These are phyloP conservation scores for Madurella mycetomatis DNA, from an alignment of 2,329 filamentous ascomycete genomes.

Conservation along the genomic window DNA sequence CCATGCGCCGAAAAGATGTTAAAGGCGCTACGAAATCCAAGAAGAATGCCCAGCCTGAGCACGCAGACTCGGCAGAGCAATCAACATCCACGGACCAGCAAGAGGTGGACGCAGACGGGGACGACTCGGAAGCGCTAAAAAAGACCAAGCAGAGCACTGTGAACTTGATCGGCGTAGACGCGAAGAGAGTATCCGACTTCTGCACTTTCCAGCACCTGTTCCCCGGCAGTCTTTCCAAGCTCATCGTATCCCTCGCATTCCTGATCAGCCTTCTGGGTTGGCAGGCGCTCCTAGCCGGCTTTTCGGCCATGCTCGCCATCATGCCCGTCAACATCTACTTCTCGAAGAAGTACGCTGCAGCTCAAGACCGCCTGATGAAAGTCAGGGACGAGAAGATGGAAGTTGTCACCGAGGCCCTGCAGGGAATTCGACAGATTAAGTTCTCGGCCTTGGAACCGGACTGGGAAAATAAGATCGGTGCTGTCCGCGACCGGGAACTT, in stretches of 20 bases:
- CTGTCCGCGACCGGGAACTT: slow-evolving; percentile 63
- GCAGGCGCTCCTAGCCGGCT: slow-evolving; percentile 61
- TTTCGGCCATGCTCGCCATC: slow-evolving; percentile 59
- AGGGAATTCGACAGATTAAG: slow-evolving; percentile 81
- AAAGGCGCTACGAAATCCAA: slow-evolving; percentile 54
- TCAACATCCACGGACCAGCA: slow-evolving; percentile 30
- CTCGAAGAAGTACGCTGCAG: slow-evolving; percentile 58
- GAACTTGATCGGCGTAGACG: slow-evolving; percentile 74
- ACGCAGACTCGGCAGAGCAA: slow-evolving; percentile 28
- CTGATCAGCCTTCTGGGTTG: slow-evolving; percentile 68
- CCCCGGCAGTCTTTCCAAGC: slow-evolving; percentile 56
- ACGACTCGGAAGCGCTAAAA: slow-evolving; percentile 44
- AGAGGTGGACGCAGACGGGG: slow-evolving; percentile 38
- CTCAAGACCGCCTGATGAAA: slow-evolving; percentile 70
- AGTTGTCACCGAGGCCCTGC: slow-evolving; percentile 69
- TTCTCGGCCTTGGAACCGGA: slow-evolving; percentile 71
- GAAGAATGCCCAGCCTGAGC: slow-evolving; percentile 33
- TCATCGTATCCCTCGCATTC: slow-evolving; percentile 62
- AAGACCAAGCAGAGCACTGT: slow-evolving; percentile 66
- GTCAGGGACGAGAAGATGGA: slow-evolving; percentile 70
- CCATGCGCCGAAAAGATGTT: slow-evolving; percentile 71
- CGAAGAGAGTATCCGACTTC: slow-evolving; percentile 65
- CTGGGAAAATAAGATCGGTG: slow-evolving; percentile 67
- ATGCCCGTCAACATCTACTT: slow-evolving; percentile 65
- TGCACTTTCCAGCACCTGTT: slow-evolving; percentile 63